Percentiles rank a stretch among this genome's conserved stretches.
Conservation (phyloP, 108 stramenopile species). For the Fistulifera pelliculosa region DNA sequence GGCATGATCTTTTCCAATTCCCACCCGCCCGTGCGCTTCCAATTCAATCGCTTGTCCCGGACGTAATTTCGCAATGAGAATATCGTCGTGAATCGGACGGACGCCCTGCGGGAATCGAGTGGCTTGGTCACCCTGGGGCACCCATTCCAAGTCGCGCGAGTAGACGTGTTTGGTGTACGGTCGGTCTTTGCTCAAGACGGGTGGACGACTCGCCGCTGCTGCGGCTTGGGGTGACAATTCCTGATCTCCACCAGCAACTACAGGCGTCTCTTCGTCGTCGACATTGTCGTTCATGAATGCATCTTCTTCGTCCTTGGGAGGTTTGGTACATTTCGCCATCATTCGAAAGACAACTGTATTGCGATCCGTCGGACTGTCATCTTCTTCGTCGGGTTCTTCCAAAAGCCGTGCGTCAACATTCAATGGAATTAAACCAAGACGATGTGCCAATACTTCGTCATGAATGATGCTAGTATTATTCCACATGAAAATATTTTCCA, state of each 20-base stretch:
- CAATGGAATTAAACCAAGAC: constrained; percentile 89
- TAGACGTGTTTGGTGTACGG: constrained; percentile 85
- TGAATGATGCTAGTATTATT: constrained; percentile 87
- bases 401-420: constrained; percentile 68
- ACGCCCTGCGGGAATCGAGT: constrained; percentile 47
- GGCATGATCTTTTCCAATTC: constrained; percentile 94
- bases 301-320: constrained; percentile 14
- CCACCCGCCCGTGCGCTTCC: constrained; percentile 83
- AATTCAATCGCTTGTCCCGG: constrained; percentile 91
- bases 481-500: constrained; percentile 90
- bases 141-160: constrained; percentile 69
- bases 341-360: constrained; percentile 90
- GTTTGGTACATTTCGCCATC: constrained; percentile 53
- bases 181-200: constrained; percentile 14
- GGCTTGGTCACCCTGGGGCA: constrained; percentile 90
- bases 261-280: constrained; percentile 30
- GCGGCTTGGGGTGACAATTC: constrained; percentile 31
- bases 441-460: constrained; percentile 94
- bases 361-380: constrained; percentile 52
- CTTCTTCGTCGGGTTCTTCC: constrained; percentile 60
- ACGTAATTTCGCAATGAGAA: constrained; percentile 90
- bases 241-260: constrained; percentile 13
- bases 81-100: constrained; percentile 82
- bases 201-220: constrained; percentile 1
- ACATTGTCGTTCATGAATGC: constrained; percentile 8